Evolutionary conservation across 2,329 filamentous ascomycete genomes (phyloP).

Genomic region (Metarhizium brunneum): DNA sequence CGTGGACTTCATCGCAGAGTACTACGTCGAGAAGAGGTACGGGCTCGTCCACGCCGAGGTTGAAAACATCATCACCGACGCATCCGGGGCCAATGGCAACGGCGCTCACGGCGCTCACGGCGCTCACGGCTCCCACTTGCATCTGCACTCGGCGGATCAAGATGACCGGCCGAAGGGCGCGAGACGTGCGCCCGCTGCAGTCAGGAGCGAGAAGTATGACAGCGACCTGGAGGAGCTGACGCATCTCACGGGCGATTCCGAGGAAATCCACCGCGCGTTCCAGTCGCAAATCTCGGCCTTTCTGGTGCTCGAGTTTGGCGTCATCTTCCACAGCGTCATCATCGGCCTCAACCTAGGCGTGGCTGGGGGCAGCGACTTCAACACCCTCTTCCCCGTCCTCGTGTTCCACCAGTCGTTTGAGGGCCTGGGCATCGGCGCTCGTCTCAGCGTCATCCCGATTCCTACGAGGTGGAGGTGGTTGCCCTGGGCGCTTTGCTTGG

Average conservation of each 20-base stretch:
- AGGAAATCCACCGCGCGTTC: constrained; percentile 8
- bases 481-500: constrained; percentile 37
- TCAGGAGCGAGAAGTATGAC: constrained; percentile 9
- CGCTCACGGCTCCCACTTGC: constrained; percentile 21
- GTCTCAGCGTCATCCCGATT: constrained; percentile 48
- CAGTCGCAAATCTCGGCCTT: constrained; percentile 34
- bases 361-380: constrained; percentile 42
- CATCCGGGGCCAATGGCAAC: neutral
- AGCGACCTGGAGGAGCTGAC: constrained; percentile 11
- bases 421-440: constrained; percentile 51
- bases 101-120: neutral
- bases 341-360: constrained; percentile 54
- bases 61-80: constrained; percentile 17
- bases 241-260: constrained; percentile 10
- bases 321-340: constrained; percentile 56
- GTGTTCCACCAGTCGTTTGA: constrained; percentile 58
- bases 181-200: neutral
- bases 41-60: constrained; percentile 14
- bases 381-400: constrained; percentile 48
- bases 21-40: constrained; percentile 40
- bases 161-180: constrained; percentile 12
- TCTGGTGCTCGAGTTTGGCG: constrained; percentile 47
- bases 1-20: constrained; percentile 38
- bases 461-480: constrained; percentile 30
- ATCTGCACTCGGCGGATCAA: constrained; percentile 31